Evolutionary conservation across 257 asterid genomes (phyloP), one percentile per base, ranked within the genome.

Genomic region (Salvia hispanica): DNA sequence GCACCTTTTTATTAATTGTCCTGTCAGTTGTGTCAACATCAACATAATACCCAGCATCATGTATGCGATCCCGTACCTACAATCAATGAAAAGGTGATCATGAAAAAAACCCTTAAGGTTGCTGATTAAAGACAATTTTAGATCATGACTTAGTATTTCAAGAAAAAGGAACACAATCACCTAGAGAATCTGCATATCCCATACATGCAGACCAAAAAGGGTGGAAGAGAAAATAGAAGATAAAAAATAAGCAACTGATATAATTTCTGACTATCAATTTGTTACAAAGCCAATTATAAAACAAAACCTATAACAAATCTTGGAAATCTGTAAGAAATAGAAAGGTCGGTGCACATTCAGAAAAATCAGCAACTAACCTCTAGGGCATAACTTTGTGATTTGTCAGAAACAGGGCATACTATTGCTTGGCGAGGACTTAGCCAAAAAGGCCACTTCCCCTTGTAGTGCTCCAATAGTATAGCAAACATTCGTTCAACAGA

Each of bases 381-480:
- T 58, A 83, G 74, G 7, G 88, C 99, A 76, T 94, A 91, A 10
- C 85, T 11, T 67, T 74, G 96, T 59, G 96, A 94, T 74, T 94
- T 94, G 78, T 87, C 95, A 12, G 99, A 94, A 54, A 94, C 90
- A 7, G 99, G 97, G 85, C 99, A 94, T 53, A 94, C 96, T 76
- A 94, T 88, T 61, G 95, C 95, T 76, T 94, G 99, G 58, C 96
- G 95, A 0, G 99, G 99, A 73, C 97, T 94, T 58, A 94, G 95
- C 99, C 99, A 94, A 79, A 94, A 91, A 62, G 99, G 99, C 97
- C 99, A 94, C 74, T 94, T 94, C 58, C 97, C 99, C 79, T 94
- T 88, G 72, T 79, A 87, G 79, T 94, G 99, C 80, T 94, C 97
- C 84, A 94, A 77, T 53, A 94, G 92, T 73, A 94, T 91, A 12